Percentiles rank a stretch among this genome's conserved stretches.
phyloP scores from a whole-genome alignment of 768 basidiomycete genomes.

The Nidula microcarpa region DNA sequence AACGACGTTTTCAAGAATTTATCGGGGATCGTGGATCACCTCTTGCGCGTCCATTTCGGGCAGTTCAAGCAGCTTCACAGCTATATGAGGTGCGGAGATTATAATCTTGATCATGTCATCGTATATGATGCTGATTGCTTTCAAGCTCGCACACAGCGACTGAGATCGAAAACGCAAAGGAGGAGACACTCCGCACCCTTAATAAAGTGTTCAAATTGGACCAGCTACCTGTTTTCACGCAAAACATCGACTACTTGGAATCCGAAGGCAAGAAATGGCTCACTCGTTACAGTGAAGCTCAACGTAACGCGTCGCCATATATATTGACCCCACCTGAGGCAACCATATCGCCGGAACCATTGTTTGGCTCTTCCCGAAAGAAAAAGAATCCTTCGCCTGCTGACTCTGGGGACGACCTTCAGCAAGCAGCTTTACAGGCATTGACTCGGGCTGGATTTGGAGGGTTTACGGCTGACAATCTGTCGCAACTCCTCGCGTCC shows the following conservation, averaged over 20 bases:
- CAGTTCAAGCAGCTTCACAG: constrained; percentile 21
- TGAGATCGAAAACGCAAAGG: constrained; percentile 9
- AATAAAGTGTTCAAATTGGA: constrained; percentile 36
- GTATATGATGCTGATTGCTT: not conserved
- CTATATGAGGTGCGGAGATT: constrained; percentile 17
- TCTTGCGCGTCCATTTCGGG: constrained; percentile 22
- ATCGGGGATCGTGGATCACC: constrained; percentile 9
- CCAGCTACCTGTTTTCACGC: constrained; percentile 29
- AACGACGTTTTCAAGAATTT: constrained; percentile 13
- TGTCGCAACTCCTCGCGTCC: too few species aligned
- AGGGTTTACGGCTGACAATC: too few species aligned
- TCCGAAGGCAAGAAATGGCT: constrained; percentile 17
- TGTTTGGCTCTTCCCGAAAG: not conserved
- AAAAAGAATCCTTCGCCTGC: not conserved
- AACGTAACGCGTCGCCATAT: not conserved
- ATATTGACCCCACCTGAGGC: not conserved
- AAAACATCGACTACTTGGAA: constrained; percentile 15
- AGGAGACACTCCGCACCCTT: constrained; percentile 17
- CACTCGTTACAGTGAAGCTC: not conserved
- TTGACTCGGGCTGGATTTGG: not conserved
- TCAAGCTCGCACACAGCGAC: not conserved
- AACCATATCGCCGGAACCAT: not conserved
- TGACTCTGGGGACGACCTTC: not conserved
- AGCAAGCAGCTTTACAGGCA: not conserved
- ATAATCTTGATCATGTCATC: not conserved